These are phyloP conservation scores for Fagopyrum esculentum DNA, from an alignment of 148 eudicot genomes.

Conservation along the genomic window DNA sequence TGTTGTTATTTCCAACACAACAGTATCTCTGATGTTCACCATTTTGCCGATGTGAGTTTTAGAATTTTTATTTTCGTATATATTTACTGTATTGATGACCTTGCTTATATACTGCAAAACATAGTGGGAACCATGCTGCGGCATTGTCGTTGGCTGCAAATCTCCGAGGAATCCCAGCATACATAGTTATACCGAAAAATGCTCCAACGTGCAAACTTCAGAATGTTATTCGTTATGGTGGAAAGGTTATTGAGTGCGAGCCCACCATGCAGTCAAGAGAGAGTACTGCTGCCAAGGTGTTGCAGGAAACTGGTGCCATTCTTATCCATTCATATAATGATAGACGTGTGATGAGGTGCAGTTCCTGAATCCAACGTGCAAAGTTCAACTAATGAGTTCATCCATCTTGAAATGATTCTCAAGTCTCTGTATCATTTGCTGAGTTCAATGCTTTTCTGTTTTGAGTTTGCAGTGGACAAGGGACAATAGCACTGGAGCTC, in stretches of 20 bases:
- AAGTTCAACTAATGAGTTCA: background rate
- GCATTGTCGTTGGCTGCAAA: constrained; percentile 90
- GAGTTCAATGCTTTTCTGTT: background rate
- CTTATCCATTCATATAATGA: constrained; percentile 92
- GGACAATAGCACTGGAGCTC: constrained; percentile 86
- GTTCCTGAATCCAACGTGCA: background rate
- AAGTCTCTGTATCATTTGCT: background rate
- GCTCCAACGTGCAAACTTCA: constrained; percentile 98
- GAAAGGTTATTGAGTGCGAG: constrained; percentile 80
- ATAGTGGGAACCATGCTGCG: constrained; percentile 96
- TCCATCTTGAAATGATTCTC: background rate
- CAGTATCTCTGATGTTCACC: background rate
- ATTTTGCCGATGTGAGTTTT: background rate
- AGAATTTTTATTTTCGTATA: background rate
- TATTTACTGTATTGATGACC: background rate
- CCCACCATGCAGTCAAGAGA: constrained; percentile 73
- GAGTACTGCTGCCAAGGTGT: constrained; percentile 50
- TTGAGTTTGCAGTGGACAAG: constrained; percentile 61
- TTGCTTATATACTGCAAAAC: constrained; percentile 8
- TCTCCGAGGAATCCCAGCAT: constrained; percentile 82
- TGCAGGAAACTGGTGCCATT: constrained; percentile 78
- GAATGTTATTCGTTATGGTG: constrained; percentile 88
- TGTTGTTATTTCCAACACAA: background rate
- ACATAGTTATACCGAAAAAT: constrained; percentile 72
- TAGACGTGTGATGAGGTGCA: constrained; percentile 76